Base-by-base conservation (phyloP, 257 asterid genomes). In the Ligustrum vulgare region DNA sequence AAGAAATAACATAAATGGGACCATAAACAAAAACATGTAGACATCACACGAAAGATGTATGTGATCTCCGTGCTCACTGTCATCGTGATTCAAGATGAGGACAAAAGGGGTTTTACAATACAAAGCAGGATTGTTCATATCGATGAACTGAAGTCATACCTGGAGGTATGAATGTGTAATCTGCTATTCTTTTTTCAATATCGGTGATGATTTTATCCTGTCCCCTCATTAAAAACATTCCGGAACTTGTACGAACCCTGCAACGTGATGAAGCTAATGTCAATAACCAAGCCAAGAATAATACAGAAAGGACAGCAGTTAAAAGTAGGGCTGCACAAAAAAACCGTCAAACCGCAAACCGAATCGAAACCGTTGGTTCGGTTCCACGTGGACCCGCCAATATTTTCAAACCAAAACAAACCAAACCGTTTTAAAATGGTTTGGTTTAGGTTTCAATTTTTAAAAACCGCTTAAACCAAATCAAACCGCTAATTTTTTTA, bases 241-340 rank as follows among this genome's bases (percentile, higher is more conserved):
- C 96, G 6, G 90, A 87, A 77, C 93, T 94, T 72, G 97, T 94
- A 23, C 98, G 98, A 45, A 86, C 96, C 91, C 97, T 94, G 82
- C 20, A 77, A 85, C 28, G 71, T 31, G 25, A 69, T n/a, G 25
- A 58, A 28, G 56, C 78, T 72, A 70, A 74, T 73, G 72, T 43
- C 67, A 8, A 2, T 62, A 31, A 23, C 77, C 25, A 36, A 63
- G 34, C 36, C 51, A 32, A 73, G 39, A 60, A 76, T 20, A 2
- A 31, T 32, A 16, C 15, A 34, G 60, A 10, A 65, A 34, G 35
- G 67, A 58, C 47, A 72, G 41, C 35, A 60, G 7, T 68, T 67
- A 31, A 31, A 60, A 60, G n/a, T n/a, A n/a, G n/a, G n/a, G n/a
- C n/a, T n/a, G n/a, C n/a, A n/a, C n/a, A n/a, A n/a, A n/a, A n/a